Percentiles rank a stretch among this genome's conserved stretches.
phyloP scores from a whole-genome alignment of 75 land plant species.

The Pinus albicaulis region DNA sequence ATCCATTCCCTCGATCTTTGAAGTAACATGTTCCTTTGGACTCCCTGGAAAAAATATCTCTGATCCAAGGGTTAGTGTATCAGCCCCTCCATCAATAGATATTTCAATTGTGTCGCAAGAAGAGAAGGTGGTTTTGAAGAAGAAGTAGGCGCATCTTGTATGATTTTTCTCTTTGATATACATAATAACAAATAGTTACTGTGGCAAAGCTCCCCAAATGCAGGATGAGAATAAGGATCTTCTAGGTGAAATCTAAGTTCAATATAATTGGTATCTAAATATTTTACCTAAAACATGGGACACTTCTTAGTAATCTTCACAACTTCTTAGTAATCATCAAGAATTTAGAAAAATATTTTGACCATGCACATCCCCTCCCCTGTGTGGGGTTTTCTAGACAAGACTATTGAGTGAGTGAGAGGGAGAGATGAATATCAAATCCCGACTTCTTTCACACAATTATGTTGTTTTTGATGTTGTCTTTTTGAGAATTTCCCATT shows the following conservation, averaged over 20 bases:
- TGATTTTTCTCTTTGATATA: conserved; percentile 36
- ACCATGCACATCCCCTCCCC: too few relatives aligned
- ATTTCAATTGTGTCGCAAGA: background rate
- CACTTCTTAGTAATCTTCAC: background rate
- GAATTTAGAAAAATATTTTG: background rate
- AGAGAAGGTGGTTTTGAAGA: background rate
- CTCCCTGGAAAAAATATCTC: background rate
- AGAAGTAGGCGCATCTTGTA: conserved; percentile 5
- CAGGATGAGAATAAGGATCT: conserved; percentile 92
- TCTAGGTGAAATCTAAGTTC: conserved; percentile 91
- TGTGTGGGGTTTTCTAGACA: too few relatives aligned
- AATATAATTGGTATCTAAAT: conserved; percentile 48
- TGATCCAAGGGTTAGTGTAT: conserved; percentile 1
- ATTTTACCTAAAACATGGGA: conserved; percentile 37
- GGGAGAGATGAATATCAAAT: too few relatives aligned
- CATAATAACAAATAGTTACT: conserved; percentile 63
- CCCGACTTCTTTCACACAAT: too few relatives aligned
- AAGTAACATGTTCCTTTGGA: background rate
- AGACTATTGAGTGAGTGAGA: too few relatives aligned
- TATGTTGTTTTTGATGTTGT: too few relatives aligned
- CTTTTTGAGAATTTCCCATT: too few relatives aligned
- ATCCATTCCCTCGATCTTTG: conserved; percentile 3
- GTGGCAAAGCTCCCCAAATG: conserved; percentile 72
- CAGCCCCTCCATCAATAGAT: conserved; percentile 6
- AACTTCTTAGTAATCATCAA: background rate